These are phyloP conservation scores for Ceratocystis albifundus DNA, from an alignment of 2,329 filamentous ascomycete genomes.

Conservation along the genomic window DNA sequence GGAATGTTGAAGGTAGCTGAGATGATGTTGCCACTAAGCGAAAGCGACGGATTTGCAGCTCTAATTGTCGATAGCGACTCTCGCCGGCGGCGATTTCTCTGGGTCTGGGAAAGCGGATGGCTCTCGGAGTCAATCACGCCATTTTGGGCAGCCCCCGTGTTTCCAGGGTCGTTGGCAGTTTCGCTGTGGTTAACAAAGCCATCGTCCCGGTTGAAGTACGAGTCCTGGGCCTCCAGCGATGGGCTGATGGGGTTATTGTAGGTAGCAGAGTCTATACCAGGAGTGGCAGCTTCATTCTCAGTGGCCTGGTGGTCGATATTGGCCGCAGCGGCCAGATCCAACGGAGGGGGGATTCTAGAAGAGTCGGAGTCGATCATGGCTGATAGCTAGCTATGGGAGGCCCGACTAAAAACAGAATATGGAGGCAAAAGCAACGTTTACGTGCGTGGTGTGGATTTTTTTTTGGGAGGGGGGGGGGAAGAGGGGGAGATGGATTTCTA, in stretches of 20 bases:
- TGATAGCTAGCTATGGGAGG: neutral
- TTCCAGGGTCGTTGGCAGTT: conserved; percentile 2
- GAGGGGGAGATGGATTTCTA: neutral
- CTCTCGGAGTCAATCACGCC: conserved; percentile 8
- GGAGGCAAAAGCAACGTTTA: neutral
- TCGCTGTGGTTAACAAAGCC: conserved; percentile 13
- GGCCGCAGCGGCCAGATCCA: conserved; percentile 16
- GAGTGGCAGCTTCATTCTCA: conserved; percentile 28
- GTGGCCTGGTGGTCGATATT: conserved; percentile 23
- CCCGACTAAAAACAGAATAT: neutral
- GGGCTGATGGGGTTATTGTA: conserved; percentile 24
- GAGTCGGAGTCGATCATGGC: conserved; percentile 14
- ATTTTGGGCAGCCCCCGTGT: conserved; percentile 2
- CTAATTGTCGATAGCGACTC: conserved; percentile 46
- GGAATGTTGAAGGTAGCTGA: conserved; percentile 55
- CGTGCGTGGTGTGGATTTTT: neutral
- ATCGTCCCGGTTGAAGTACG: conserved; percentile 27
- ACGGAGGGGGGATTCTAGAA: conserved; percentile 17
- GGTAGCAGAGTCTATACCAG: conserved; percentile 27
- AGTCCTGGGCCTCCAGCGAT: conserved; percentile 22
- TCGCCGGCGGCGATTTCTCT: conserved; percentile 30
- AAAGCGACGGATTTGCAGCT: conserved; percentile 44
- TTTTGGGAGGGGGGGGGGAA: too few species aligned
- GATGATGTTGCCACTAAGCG: conserved; percentile 53
- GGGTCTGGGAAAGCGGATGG: conserved; percentile 22